phyloP scores from a whole-genome alignment of 2,329 filamentous ascomycete genomes.

The Nectriaceae sp. region DNA sequence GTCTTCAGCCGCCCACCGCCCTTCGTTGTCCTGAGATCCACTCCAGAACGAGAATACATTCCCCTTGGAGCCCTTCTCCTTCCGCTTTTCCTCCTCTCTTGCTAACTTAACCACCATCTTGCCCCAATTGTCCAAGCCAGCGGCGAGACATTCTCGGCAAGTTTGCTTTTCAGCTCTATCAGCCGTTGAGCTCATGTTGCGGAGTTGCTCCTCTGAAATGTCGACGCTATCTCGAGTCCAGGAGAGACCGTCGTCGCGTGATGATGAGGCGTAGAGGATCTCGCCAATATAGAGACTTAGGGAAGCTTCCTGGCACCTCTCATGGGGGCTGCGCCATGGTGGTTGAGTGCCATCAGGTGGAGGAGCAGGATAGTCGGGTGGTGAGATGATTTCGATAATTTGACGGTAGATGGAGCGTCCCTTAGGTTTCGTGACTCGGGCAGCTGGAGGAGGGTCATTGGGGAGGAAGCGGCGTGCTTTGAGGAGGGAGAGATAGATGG shows the following conservation, averaged over 20 bases:
- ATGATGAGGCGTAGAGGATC: constrained; percentile 73
- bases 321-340: constrained; percentile 63
- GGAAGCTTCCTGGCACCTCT: constrained; percentile 81
- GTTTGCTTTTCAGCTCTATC: constrained; percentile 45
- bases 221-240: constrained; percentile 92
- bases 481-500: constrained; percentile 83
- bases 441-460: constrained; percentile 31
- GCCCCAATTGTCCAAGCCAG: constrained; percentile 80
- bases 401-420: constrained; percentile 19
- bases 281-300: constrained; percentile 91
- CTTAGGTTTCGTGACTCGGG: constrained; percentile 8
- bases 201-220: constrained; percentile 70
- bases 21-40: constrained; percentile 37
- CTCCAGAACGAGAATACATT: constrained; percentile 41
- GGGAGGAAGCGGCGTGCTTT: constrained; percentile 70
- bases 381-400: constrained; percentile 31
- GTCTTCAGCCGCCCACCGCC: constrained; percentile 57
- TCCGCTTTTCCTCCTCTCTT: constrained; percentile 47
- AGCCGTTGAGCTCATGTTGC: constrained; percentile 37
- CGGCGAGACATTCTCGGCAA: constrained; percentile 76
- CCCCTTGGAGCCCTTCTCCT: constrained; percentile 34
- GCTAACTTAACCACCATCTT: constrained; percentile 73
- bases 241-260: constrained; percentile 70
- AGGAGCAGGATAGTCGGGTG: constrained; percentile 69
- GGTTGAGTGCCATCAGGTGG: constrained; percentile 70